Evolutionary conservation across 208 protist genomes (phyloP).

Genomic region (Acanthamoeba divionensis): DNA sequence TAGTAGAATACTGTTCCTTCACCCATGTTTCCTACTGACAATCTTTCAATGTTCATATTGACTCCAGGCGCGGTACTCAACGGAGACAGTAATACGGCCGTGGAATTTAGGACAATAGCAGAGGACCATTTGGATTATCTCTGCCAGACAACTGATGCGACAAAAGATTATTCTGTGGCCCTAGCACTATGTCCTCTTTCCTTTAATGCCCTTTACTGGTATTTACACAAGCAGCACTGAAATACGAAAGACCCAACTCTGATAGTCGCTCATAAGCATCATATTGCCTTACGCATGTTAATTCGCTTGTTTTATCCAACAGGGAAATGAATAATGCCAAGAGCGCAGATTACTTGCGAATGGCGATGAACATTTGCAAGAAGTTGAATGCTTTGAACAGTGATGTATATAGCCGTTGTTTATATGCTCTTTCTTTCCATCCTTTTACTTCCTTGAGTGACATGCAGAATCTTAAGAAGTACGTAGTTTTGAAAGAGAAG

Average conservation of each 20-base stretch:
- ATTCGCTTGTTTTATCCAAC: not conserved
- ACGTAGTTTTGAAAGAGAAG: too few species aligned
- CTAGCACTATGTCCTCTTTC: not conserved
- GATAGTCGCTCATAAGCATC: too few species aligned
- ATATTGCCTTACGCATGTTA: not conserved
- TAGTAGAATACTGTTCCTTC: too few species aligned
- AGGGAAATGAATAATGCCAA: constrained; percentile 52
- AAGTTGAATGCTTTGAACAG: not conserved
- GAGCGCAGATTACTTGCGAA: constrained; percentile 2
- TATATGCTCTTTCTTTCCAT: constrained; percentile 39
- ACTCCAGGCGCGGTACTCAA: not conserved
- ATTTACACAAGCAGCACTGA: too few species aligned
- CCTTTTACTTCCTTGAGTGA: not conserved
- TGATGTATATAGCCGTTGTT: constrained; percentile 41
- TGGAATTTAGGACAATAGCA: not conserved
- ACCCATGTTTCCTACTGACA: too few species aligned
- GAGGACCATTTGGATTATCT: constrained; percentile 29
- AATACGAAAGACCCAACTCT: too few species aligned
- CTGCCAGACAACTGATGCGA: not conserved
- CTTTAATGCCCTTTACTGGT: constrained; percentile 47
- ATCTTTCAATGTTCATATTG: too few species aligned
- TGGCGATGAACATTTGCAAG: constrained; percentile 48
- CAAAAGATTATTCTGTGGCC: constrained; percentile 21
- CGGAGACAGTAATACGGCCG: not conserved
- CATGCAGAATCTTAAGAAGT: constrained; percentile 47